Base-by-base conservation (phyloP, 371 early-diverging fungal species). In the Rhizomucor pusillus region DNA sequence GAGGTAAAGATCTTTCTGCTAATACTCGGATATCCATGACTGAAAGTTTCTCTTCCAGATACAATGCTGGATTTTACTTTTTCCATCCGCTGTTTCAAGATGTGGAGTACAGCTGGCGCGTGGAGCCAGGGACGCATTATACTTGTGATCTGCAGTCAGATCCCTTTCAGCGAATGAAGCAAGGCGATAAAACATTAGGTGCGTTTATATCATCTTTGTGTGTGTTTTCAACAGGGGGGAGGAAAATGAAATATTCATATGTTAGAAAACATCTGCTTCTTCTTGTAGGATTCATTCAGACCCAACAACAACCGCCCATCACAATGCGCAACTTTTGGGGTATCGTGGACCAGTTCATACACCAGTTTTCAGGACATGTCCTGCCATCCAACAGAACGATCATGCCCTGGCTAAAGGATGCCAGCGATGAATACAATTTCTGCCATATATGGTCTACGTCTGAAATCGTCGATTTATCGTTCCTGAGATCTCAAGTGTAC, bases 81-180 rank as follows among this genome's bases (percentile, higher is more conserved):
- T 75, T 80, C 58, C 95, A 97, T 61, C 86, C 88, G 25, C 68
- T 91, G 2, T 60, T 95, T 44, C 54, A 73, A 36, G 69, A 88
- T 44, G 94, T 86, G 37, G 90, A 95, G 19, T 97, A 85, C 63
- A 93, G 93, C 59, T 99, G 99, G 99, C 73, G 97, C 1, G 79
- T 98, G n/a, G 98, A 98, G 66, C 95, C 98, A 0, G 90, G 84
- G 13, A 90, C 94, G 20, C 57, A 83, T 52, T 95, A 90, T 63
- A 71, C 74, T 29, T 99, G 98, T 63, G 82, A 92, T 39, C 85
- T 98, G 55, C 29, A 37, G 25, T 80, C 83, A 43, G 97, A 98
- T 66, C 92, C 92, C 11, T 97, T 99, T 71, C 64, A 76, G 54
- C 85, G 67, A 50, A 90, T 93, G 90, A 70, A 80, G 46, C 67